Evolutionary conservation across 148 eudicot genomes (phyloP), one percentile per base, ranked within the genome.

Genomic region (Fagopyrum homotropicum): DNA sequence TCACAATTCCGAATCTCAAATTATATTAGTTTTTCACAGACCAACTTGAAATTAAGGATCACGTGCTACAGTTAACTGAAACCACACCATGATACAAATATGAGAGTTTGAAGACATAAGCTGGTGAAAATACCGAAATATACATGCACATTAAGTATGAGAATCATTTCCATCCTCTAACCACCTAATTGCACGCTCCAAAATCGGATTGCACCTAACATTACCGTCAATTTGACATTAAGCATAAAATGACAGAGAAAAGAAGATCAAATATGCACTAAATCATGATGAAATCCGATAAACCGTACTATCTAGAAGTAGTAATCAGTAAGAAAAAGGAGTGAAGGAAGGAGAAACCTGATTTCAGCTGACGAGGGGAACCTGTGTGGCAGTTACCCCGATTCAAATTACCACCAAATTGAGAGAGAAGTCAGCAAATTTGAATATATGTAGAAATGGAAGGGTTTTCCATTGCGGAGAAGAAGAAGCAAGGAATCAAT

Each of bases 401-500:
- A 0, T 63, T 29, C 4, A 11, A 63, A 30, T 11, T 11, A 30
- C 69, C 69, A 29, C 17, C 71, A 14, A 66, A 66, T 43, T 7
- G 47, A 43, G 47, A 40, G 70, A 5, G 71, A 40, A n/a, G 71
- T 66, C 71, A 66, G 11, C 47, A 35, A 66, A 66, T 66, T 66
- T 43, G 47, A 40, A 66, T 40, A 66, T n/a, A 66, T 66, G 6
- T 17, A 40, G 17, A 66, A 14, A 66, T 63, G 12, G n/a, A 63
- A 63, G 69, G 45, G 69, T 63, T 63, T 30, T 15, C 69, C 51
- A 3, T 70, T 70, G 51, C 7, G 73, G 45, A 44, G 73, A 70
- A 45, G 51, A 70, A 70, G 51, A 15, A 70, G 50, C 73, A 45
- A 14, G 12, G 48, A 15, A 70, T 60, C 40, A 26, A 70, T 19